These are phyloP conservation scores for Balansia obtecta DNA, from an alignment of 2,329 filamentous ascomycete species.

Conservation along the genomic window DNA sequence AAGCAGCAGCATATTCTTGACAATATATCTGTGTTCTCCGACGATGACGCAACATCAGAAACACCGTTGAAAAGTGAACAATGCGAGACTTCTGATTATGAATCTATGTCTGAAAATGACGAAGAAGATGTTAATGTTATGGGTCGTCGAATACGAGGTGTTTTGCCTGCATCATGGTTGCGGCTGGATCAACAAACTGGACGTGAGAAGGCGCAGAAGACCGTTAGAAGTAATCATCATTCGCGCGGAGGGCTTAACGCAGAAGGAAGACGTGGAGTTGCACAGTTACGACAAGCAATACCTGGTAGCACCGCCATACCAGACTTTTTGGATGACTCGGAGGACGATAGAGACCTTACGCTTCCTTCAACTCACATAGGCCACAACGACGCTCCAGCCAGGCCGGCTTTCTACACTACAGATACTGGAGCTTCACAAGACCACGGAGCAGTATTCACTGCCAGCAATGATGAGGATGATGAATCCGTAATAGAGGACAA, in stretches of 20 bases:
- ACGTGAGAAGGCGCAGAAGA: conserved; percentile 19
- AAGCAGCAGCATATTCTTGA: neutral
- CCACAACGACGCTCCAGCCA: neutral
- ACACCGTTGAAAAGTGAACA: neutral
- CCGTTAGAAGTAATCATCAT: conserved; percentile 14
- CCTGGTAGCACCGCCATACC: conserved; percentile 16
- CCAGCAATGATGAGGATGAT: conserved; percentile 19
- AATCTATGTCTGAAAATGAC: conserved; percentile 26
- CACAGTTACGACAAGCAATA: conserved; percentile 27
- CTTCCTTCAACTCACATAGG: neutral
- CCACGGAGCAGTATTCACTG: neutral
- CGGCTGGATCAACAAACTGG: conserved; percentile 40
- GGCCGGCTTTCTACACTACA: neutral
- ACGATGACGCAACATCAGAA: neutral
- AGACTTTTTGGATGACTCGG: conserved; percentile 33
- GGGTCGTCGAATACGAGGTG: conserved; percentile 41
- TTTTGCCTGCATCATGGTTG: conserved; percentile 56
- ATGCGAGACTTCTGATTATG: conserved; percentile 9
- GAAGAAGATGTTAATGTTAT: conserved; percentile 28
- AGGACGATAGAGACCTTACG: neutral
- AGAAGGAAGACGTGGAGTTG: conserved; percentile 35
- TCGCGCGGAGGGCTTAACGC: conserved; percentile 23
- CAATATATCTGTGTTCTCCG: neutral
- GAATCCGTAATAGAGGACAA: conserved; percentile 37
- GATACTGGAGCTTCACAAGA: neutral